phyloP scores from a whole-genome alignment of 441 rosid genomes.

The Corymbia calophylla region DNA sequence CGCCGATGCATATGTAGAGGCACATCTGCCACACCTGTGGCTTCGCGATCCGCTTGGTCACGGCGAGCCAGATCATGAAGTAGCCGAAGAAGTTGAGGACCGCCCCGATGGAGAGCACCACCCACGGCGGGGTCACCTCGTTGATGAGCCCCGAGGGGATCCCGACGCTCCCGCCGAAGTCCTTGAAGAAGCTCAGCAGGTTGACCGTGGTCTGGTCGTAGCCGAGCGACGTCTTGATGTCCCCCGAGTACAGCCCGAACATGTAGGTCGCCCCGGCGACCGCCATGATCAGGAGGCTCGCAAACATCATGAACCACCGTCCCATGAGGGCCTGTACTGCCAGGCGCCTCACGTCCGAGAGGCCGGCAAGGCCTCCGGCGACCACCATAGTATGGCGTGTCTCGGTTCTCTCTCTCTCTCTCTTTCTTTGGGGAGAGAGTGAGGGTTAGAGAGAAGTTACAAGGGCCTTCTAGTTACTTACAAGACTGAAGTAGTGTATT shows the following conservation, averaged over 20 bases:
- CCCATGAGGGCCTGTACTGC: neutral
- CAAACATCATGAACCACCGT: conserved; percentile 10
- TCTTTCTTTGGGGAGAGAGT: neutral
- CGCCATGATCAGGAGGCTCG: conserved; percentile 3
- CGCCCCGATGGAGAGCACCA: conserved; percentile 9
- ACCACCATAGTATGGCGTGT: conserved; percentile 24
- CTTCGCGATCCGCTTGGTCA: neutral
- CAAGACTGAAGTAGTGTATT: neutral
- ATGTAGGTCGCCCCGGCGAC: neutral
- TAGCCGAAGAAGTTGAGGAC: conserved; percentile 18
- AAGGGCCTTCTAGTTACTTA: neutral
- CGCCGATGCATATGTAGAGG: conserved; percentile 18
- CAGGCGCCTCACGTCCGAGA: conserved; percentile 28
- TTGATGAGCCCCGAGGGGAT: conserved; percentile 13
- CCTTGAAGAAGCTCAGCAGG: conserved; percentile 17
- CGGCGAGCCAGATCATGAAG: conserved; percentile 14
- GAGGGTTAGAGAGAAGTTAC: neutral
- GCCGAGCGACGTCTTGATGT: neutral
- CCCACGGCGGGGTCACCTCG: conserved; percentile 18
- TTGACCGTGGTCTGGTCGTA: conserved; percentile 13
- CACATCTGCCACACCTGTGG: conserved; percentile 14
- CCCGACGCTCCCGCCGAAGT: conserved; percentile 6
- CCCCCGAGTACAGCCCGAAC: neutral
- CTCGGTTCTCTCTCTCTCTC: neutral
- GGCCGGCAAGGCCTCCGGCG: neutral